Evolutionary conservation across 345 rosid genomes (phyloP), one percentile per base, ranked within the genome.

Genomic region (Populus davidiana): DNA sequence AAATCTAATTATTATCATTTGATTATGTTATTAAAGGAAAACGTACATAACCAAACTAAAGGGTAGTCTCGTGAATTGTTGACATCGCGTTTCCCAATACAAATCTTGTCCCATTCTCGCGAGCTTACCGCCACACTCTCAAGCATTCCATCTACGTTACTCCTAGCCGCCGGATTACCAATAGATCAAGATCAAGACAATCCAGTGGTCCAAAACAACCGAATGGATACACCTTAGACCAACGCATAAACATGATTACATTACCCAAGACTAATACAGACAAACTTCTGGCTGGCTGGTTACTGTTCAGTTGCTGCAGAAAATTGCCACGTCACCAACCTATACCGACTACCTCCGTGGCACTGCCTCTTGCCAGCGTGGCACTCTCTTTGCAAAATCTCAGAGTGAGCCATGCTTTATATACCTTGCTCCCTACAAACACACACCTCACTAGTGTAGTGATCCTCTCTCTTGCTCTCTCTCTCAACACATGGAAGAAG

Each of bases 261-360:
- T 43, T 31, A 29, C 76, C 72, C 0, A 44, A 74, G 64, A 7
- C 54, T 1, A 61, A 29, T 73, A 41, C 64, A 7, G 73, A 69
- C 75, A 73, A 63, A 41, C 8, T 31, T 36, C 23, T 38, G 12
- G 23, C 23, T 38, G 12, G 23, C 38, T 49, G 64, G 68, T 77
- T 11, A 69, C 31, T 50, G 62, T 31, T 10, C 67, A 69, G 65
- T 70, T 74, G 35, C 75, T 72, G 5, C 54, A 69, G 23, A 25
- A 63, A 14, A 35, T 67, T 4, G 61, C 87, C 87, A 82, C 83
- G 81, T 85, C 81, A 77, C 18, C 29, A 10, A 1, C 5, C 8
- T 12, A 4, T 21, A 75, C 84, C 65, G 4, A 39, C 20, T n/a
- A 71, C 78, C 75, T 11, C 75, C 81, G 71, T 82, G 85, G 83